Percentiles rank a stretch among this genome's conserved stretches.
Evolutionary conservation across 1,284 basidiomycete species (phyloP).

Genomic region (Lentinula novae-zelandiae): DNA sequence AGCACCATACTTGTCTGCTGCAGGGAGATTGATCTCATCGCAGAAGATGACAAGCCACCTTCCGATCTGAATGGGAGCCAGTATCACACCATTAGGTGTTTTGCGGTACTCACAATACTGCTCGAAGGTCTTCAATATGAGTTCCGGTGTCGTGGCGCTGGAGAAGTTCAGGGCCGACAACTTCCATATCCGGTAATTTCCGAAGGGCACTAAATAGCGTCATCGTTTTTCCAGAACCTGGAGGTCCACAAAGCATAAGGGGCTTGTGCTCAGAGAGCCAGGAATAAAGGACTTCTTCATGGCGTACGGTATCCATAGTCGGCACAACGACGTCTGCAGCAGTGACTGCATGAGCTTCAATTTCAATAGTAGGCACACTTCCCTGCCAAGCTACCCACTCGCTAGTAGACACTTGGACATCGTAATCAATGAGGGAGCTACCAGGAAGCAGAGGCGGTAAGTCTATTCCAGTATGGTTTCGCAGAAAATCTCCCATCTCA

Average conservation of each 20-base stretch:
- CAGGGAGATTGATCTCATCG: slow-evolving; percentile 98
- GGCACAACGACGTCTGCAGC: slow-evolving; percentile 97
- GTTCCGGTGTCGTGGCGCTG: slow-evolving; percentile 95
- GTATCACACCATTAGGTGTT: slow-evolving; percentile 94
- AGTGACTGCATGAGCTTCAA: slow-evolving; percentile 94
- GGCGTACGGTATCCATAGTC: slow-evolving; percentile 97
- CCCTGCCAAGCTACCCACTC: slow-evolving; percentile 94
- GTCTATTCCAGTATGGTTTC: slow-evolving; percentile 86
- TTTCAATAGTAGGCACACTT: slow-evolving; percentile 91
- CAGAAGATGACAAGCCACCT: slow-evolving; percentile 99
- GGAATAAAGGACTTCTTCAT: slow-evolving; percentile 97
- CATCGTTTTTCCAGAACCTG: slow-evolving; percentile 99
- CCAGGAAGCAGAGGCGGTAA: slow-evolving; percentile 75
- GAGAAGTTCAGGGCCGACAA: slow-evolving; percentile 99
- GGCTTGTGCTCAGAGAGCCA: slow-evolving; percentile 99
- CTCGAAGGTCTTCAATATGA: slow-evolving; percentile 99
- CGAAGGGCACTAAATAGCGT: slow-evolving; percentile 98
- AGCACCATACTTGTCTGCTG: slow-evolving; percentile 97
- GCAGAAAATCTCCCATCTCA: slow-evolving; percentile 87
- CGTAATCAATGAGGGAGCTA: slow-evolving; percentile 91
- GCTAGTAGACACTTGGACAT: slow-evolving; percentile 83
- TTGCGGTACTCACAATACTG: slow-evolving; percentile 99
- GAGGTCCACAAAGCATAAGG: slow-evolving; percentile 96
- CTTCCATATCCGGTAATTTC: slow-evolving; percentile 98
- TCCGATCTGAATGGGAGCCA: slow-evolving; percentile 93